Evolutionary conservation across 148 eudicot species (phyloP), one percentile per base, ranked within the genome.

Genomic region (Drosera capensis): DNA sequence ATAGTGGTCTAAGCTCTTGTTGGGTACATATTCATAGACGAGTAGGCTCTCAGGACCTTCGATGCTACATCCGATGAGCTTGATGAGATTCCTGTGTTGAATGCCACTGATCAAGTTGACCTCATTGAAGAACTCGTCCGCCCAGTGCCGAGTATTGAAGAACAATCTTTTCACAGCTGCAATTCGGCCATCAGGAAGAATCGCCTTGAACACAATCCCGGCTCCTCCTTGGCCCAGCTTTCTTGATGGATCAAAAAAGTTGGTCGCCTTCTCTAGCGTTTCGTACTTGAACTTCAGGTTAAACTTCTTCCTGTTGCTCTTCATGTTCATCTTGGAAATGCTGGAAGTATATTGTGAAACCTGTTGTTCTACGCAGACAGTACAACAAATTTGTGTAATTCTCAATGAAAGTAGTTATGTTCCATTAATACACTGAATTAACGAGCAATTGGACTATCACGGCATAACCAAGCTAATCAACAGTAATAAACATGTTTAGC

Each of bases 21-120:
- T 86, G 0, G 74, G 66, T 19, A 80, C 68, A 18, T 52, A 80
- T 57, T 85, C 90, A 34, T 80, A 85, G 14, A 80, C 86, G 54
- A 85, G 73, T 3, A 85, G 67, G 57, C 86, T 85, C 52, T 85
- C 95, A 0, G 73, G 78, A 35, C 80, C 83, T 71, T 75, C 76
- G 1, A 66, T 60, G 64, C 83, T 74, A 26, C 82, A 78, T 18
- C 92, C 92, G 15, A 78, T 46, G 11, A 86, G 71, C 69, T 73
- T 80, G 40, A 86, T 80, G 5, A 80, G 78, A 52, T 86, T 80
- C 66, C 59, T 71, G 65, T 86, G 92, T 48, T 80, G 72, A 60
- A 80, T 28, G 31, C 31, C 31, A 28, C 31, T 28, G 31, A 28
- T 28, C 9, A 28, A 28, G 71, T 41, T 79, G 79, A 39, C 81